Evolutionary conservation across 2,329 filamentous ascomycete species (phyloP).

Genomic region (Bimuria novae-zelandiae): DNA sequence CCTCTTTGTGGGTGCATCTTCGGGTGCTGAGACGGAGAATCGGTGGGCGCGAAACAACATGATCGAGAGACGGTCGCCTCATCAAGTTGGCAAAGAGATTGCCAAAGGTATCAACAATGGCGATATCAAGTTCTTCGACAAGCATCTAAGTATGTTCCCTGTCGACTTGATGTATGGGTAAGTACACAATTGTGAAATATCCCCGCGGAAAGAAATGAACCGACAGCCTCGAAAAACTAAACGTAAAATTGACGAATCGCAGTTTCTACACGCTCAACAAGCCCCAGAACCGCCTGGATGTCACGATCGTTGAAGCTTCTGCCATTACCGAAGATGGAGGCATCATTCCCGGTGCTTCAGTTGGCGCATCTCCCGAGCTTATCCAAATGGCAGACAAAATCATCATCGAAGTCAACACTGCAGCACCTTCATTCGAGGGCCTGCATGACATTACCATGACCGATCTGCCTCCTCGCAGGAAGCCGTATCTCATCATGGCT

Average conservation of each 20-base stretch:
- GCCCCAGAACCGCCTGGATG: constrained; percentile 74
- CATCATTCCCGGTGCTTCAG: constrained; percentile 83
- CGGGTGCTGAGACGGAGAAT: constrained; percentile 88
- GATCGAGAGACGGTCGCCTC: constrained; percentile 83
- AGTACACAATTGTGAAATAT: too few relatives aligned
- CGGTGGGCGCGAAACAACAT: constrained; percentile 88
- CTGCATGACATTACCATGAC: constrained; percentile 90
- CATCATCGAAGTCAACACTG: constrained; percentile 90
- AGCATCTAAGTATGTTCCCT: constrained; percentile 92
- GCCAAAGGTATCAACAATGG: constrained; percentile 89
- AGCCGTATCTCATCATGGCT: constrained; percentile 83
- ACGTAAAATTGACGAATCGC: constrained; percentile 40
- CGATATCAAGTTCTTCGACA: constrained; percentile 90
- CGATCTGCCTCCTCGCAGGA: constrained; percentile 78
- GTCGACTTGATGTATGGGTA: constrained; percentile 76
- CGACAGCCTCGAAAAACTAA: neutral
- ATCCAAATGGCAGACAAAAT: constrained; percentile 92
- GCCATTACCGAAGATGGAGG: constrained; percentile 88
- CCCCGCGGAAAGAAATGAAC: neutral
- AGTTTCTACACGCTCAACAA: constrained; percentile 85
- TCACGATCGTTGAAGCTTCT: constrained; percentile 82
- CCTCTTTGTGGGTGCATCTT: constrained; percentile 87
- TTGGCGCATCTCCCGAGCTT: constrained; percentile 83
- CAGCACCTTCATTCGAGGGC: constrained; percentile 81
- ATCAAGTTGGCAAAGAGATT: constrained; percentile 90